phyloP scores from a whole-genome alignment of 768 basidiomycete genomes.

The Pleurotus cornucopiae region DNA sequence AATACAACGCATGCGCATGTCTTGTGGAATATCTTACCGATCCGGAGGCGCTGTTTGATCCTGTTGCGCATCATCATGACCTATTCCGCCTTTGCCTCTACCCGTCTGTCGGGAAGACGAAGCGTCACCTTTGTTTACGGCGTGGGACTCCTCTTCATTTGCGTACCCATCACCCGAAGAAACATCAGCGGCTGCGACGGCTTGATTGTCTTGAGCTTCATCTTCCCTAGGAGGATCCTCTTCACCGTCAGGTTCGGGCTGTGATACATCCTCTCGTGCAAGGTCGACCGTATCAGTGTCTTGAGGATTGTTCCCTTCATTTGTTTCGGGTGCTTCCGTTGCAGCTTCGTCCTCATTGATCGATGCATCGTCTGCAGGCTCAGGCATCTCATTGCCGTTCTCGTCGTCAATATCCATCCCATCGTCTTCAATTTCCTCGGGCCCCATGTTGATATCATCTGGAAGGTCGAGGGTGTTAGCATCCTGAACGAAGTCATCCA shows the following conservation, averaged over 20 bases:
- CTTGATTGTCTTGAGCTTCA: slow-evolving; percentile 26
- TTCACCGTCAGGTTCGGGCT: slow-evolving; percentile 20
- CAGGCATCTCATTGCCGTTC: not conserved
- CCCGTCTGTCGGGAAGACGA: slow-evolving; percentile 18
- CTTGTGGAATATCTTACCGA: slow-evolving; percentile 22
- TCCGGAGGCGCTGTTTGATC: slow-evolving; percentile 24
- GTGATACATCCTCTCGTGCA: slow-evolving; percentile 11
- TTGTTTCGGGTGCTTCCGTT: slow-evolving; percentile 14
- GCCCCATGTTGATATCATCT: slow-evolving; percentile 71
- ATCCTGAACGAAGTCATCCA: slow-evolving; percentile 76
- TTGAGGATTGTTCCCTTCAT: slow-evolving; percentile 25
- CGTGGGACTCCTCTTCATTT: slow-evolving; percentile 17
- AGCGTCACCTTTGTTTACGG: not conserved
- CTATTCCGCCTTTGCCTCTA: slow-evolving; percentile 19
- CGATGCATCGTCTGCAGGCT: slow-evolving; percentile 9
- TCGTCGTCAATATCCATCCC: slow-evolving; percentile 28
- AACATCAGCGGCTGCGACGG: slow-evolving; percentile 39
- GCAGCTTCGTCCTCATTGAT: slow-evolving; percentile 20
- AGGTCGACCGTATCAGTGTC: slow-evolving; percentile 21
- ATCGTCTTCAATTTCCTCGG: slow-evolving; percentile 31
- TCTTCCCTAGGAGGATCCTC: slow-evolving; percentile 17
- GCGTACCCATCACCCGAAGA: slow-evolving; percentile 36
- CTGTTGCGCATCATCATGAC: slow-evolving; percentile 23
- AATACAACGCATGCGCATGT: not conserved
- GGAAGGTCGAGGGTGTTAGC: slow-evolving; percentile 85